These are phyloP conservation scores for Kalmusia sp. DNA, from an alignment of 2,329 filamentous ascomycete species.

Conservation along the genomic window DNA sequence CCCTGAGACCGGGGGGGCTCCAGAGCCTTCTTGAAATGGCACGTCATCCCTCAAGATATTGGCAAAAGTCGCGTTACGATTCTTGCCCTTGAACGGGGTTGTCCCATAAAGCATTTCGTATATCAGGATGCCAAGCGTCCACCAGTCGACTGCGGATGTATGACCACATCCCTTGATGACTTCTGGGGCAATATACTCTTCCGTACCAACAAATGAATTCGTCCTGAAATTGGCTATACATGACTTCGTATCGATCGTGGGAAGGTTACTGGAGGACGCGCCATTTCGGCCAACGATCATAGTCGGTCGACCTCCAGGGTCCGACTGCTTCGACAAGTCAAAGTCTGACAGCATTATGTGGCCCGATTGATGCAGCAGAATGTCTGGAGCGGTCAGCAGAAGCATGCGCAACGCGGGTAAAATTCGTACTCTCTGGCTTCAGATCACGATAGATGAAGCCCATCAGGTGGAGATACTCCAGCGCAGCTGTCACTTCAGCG, in stretches of 20 bases:
- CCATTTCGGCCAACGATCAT: slow-evolving; percentile 93
- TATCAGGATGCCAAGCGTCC: slow-evolving; percentile 95
- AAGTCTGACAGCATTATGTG: slow-evolving; percentile 99
- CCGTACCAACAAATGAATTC: slow-evolving; percentile 97
- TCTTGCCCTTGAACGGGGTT: slow-evolving; percentile 99
- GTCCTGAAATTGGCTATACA: slow-evolving; percentile 98
- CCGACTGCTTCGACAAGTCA: slow-evolving; percentile 97
- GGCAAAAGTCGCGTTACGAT: slow-evolving; percentile 95
- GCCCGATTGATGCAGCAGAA: slow-evolving; percentile 96
- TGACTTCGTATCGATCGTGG: slow-evolving; percentile 97
- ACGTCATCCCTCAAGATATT: slow-evolving; percentile 97
- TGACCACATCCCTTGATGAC: slow-evolving; percentile 99
- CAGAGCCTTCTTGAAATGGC: slow-evolving; percentile 88
- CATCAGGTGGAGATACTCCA: slow-evolving; percentile 98
- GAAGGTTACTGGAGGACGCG: slow-evolving; percentile 82
- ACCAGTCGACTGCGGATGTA: slow-evolving; percentile 99
- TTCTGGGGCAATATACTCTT: slow-evolving; percentile 98
- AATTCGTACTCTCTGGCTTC: slow-evolving; percentile 87
- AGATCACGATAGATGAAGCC: slow-evolving; percentile 98
- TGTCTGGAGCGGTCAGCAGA: slow-evolving; percentile 69
- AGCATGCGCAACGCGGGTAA: neutral
- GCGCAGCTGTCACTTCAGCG: slow-evolving; percentile 92
- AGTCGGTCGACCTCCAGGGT: slow-evolving; percentile 91
- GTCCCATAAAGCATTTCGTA: slow-evolving; percentile 99
- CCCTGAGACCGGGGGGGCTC: slow-evolving; percentile 88